These are phyloP conservation scores for Plasmodium coatneyi DNA, from an alignment of 169 alveolate species.

Conservation along the genomic window DNA sequence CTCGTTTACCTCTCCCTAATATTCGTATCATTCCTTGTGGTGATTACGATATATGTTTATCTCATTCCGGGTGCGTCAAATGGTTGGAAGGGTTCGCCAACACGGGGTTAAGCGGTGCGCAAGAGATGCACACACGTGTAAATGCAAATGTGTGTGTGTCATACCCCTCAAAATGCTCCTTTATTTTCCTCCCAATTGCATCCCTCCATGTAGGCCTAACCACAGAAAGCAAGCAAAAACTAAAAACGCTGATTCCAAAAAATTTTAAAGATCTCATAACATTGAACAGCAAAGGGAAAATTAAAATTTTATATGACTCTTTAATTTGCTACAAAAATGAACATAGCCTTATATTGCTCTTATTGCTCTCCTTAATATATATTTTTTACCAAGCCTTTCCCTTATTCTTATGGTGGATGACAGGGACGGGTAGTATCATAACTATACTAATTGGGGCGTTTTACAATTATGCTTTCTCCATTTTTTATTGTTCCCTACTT, in stretches of 20 bases:
- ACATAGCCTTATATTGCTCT: constrained; percentile 40
- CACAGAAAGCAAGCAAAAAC: constrained; percentile 42
- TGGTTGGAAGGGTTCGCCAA: background rate
- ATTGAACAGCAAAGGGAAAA: constrained; percentile 16
- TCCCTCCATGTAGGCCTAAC: constrained; percentile 13
- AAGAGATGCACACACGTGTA: background rate
- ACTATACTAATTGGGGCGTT: constrained; percentile 70
- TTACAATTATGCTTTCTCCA: constrained; percentile 61
- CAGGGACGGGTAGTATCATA: constrained; percentile 68
- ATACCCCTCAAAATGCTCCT: background rate
- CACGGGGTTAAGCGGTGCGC: background rate
- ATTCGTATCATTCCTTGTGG: constrained; percentile 15
- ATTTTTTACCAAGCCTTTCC: constrained; percentile 68
- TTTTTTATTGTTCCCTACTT: constrained; percentile 53
- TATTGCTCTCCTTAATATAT: constrained; percentile 51
- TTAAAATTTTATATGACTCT: constrained; percentile 54
- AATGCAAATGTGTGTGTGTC: background rate
- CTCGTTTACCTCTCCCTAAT: constrained; percentile 40
- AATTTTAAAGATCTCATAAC: constrained; percentile 45
- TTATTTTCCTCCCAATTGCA: background rate
- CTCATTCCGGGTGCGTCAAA: constrained; percentile 45
- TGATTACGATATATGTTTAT: constrained; percentile 15
- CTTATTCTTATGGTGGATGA: constrained; percentile 75
- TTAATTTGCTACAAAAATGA: constrained; percentile 65
- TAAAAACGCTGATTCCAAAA: constrained; percentile 42